phyloP scores from a whole-genome alignment of 2,329 filamentous ascomycete genomes.

The Amesomyces nigricolor region DNA sequence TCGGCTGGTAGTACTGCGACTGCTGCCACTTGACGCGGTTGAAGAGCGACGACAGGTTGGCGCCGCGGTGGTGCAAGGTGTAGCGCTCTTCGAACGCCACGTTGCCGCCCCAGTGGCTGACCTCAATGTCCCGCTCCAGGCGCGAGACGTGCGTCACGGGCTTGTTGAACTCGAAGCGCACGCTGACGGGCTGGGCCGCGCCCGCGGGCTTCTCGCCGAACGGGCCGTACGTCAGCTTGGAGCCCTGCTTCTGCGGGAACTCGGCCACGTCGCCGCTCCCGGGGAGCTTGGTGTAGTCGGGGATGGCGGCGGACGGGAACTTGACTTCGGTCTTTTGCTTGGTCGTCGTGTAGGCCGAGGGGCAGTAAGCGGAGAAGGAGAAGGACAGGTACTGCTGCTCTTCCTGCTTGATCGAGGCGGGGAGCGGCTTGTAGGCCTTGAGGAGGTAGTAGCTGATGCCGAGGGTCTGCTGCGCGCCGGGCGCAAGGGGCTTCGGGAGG shows the following conservation, averaged over 20 bases:
- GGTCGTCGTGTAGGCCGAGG: constrained; percentile 74
- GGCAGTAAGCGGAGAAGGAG: constrained; percentile 77
- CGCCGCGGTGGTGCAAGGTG: constrained; percentile 79
- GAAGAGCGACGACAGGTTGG: constrained; percentile 67
- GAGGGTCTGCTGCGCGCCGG: constrained; percentile 75
- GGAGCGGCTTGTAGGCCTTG: constrained; percentile 72
- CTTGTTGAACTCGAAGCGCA: constrained; percentile 94
- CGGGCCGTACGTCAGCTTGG: constrained; percentile 83
- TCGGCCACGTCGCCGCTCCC: constrained; percentile 55
- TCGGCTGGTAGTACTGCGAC: constrained; percentile 68
- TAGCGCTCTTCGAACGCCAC: constrained; percentile 92
- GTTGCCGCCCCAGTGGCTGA: constrained; percentile 98
- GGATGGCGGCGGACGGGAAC: constrained; percentile 68
- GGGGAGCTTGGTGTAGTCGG: constrained; percentile 75
- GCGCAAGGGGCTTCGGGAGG: constrained; percentile 67
- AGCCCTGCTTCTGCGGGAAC: constrained; percentile 74
- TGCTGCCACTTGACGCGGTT: constrained; percentile 72
- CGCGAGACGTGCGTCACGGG: constrained; percentile 73
- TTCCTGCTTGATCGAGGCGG: constrained; percentile 73
- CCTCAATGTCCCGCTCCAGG: constrained; percentile 86
- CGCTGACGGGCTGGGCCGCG: constrained; percentile 62
- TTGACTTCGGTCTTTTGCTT: constrained; percentile 99
- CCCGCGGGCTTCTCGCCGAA: constrained; percentile 80
- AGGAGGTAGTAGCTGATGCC: constrained; percentile 81
- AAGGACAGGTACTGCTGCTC: constrained; percentile 84